phyloP scores from a whole-genome alignment of 345 rosid species.

The Sonneratia caseolaris region DNA sequence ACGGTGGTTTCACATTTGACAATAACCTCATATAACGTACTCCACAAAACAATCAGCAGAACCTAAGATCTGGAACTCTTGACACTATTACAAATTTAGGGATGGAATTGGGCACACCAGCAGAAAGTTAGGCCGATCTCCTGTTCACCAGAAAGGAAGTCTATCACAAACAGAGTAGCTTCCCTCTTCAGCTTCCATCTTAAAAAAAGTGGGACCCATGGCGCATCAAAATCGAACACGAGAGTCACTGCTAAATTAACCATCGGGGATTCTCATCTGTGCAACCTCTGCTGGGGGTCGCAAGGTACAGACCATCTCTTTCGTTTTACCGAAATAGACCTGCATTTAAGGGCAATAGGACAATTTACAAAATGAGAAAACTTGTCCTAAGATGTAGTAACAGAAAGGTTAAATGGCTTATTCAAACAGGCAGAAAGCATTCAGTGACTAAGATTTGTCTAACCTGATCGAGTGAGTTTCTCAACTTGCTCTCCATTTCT shows the following conservation, averaged over 20 bases:
- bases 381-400: not conserved
- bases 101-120: not conserved
- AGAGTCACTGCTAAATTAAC: not conserved
- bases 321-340: conserved; percentile 98
- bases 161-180: not conserved
- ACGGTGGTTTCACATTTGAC: not conserved
- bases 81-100: not conserved
- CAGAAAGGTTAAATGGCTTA: not conserved
- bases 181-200: not conserved
- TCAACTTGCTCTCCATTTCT: conserved; percentile 91
- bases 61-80: not conserved
- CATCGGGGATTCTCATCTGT: conserved; percentile 56
- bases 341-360: conserved; percentile 17
- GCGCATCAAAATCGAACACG: not conserved
- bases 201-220: no score
- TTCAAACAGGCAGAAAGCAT: not conserved
- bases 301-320: conserved; percentile 89
- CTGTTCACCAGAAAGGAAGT: not conserved
- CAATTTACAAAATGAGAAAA: not conserved
- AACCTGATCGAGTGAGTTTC: conserved; percentile 95
- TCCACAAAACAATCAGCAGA: not conserved
- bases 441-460: not conserved
- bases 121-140: not conserved
- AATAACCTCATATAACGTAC: not conserved
- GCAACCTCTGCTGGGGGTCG: conserved; percentile 76